Conservation (phyloP, 1,139 yeast genomes). For the Sugiyamaella neomexicana region DNA sequence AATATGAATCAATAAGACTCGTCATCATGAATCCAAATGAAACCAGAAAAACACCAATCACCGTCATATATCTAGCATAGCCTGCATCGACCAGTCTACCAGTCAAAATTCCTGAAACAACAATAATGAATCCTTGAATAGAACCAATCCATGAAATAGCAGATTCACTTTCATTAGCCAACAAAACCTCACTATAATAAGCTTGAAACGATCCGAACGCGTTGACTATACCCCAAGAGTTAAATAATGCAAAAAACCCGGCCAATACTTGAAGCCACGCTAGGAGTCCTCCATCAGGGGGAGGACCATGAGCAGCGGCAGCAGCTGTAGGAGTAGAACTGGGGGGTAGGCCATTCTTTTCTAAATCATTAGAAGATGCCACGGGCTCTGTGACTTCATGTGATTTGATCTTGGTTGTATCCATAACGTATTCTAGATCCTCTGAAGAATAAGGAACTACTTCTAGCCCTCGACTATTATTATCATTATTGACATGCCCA, state of each 20-base stretch:
- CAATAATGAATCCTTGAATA: conserved; percentile 52
- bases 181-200: conserved; percentile 51
- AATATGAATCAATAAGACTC: conserved; percentile 51
- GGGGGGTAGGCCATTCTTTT: conserved; percentile 1
- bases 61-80: conserved; percentile 32
- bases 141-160: conserved; percentile 67
- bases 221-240: conserved; percentile 60
- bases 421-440: background rate
- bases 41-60: conserved; percentile 51
- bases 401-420: background rate
- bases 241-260: conserved; percentile 51
- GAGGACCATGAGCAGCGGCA: conserved; percentile 15
- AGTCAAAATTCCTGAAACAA: conserved; percentile 52
- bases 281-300: conserved; percentile 37
- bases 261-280: conserved; percentile 40
- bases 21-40: conserved; percentile 53
- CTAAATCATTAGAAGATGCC: background rate
- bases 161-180: conserved; percentile 45
- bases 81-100: conserved; percentile 60
- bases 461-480: background rate
- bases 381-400: background rate
- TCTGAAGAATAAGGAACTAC: background rate
- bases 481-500: too few species aligned
- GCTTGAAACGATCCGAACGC: conserved; percentile 63
- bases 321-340: too few species aligned